These are phyloP conservation scores for Parathielavia hyrcaniae DNA, from an alignment of 495 filamentous ascomycete genomes.

Conservation along the genomic window DNA sequence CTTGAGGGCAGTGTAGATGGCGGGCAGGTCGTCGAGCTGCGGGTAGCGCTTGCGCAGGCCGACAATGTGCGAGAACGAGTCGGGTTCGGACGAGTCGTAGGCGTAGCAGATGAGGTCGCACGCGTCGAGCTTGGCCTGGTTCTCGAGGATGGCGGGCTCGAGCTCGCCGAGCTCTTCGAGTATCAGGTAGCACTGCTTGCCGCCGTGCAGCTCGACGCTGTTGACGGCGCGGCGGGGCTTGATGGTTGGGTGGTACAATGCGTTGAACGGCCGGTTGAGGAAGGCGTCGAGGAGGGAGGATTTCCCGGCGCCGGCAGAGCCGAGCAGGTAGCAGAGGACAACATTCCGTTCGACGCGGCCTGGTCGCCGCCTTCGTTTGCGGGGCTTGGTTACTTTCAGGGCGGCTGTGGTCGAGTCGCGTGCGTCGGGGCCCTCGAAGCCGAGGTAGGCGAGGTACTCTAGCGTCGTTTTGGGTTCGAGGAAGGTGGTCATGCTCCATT, in stretches of 20 bases:
- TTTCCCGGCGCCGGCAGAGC: conserved; percentile 76
- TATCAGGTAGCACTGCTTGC: conserved; percentile 95
- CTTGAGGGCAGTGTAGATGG: conserved; percentile 86
- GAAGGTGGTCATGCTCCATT: conserved; percentile 99
- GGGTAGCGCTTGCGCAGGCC: conserved; percentile 69
- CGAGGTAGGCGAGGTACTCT: conserved; percentile 91
- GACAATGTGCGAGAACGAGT: conserved; percentile 88
- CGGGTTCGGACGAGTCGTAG: conserved; percentile 93
- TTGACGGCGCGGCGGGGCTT: conserved; percentile 90
- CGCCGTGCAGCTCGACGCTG: conserved; percentile 89
- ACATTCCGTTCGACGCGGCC: conserved; percentile 89
- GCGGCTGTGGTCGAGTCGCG: conserved; percentile 70
- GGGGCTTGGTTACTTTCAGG: conserved; percentile 83
- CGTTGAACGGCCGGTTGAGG: conserved; percentile 77
- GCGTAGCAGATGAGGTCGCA: conserved; percentile 93
- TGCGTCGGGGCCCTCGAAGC: conserved; percentile 65
- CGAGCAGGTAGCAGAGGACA: conserved; percentile 91
- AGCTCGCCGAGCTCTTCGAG: conserved; percentile 92
- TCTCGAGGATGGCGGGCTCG: conserved; percentile 88
- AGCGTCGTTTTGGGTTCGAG: conserved; percentile 89
- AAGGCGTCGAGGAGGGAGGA: conserved; percentile 85
- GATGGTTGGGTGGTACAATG: conserved; percentile 89
- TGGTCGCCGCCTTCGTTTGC: conserved; percentile 72
- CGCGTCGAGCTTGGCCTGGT: conserved; percentile 80
- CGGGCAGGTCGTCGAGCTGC: conserved; percentile 77